Conservation (phyloP, 164 flowering plant genomes). For the Berberis vulgaris region DNA sequence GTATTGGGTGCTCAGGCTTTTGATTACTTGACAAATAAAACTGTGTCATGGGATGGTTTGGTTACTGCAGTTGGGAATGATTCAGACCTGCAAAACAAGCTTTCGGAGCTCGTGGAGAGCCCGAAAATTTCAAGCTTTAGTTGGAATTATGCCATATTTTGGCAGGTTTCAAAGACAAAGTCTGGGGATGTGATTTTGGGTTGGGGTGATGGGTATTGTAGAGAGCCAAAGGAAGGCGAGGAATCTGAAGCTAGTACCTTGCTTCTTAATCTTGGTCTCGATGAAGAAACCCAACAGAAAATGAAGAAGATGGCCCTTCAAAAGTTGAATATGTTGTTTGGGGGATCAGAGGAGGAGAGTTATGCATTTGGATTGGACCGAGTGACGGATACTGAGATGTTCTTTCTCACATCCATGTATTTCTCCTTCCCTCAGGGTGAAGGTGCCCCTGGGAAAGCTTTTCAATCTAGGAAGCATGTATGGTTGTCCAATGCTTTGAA, state of each 20-base stretch:
- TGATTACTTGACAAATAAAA: slow-evolving; percentile 55
- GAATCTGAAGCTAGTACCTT: slow-evolving; percentile 33
- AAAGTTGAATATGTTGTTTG: slow-evolving; percentile 63
- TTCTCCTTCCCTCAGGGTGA: slow-evolving; percentile 78
- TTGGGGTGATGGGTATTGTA: slow-evolving; percentile 96
- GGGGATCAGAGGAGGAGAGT: slow-evolving; percentile 77
- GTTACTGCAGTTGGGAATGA: slow-evolving; percentile 42
- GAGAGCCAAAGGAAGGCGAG: slow-evolving; percentile 78
- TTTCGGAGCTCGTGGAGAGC: slow-evolving; percentile 79
- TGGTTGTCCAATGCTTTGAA: slow-evolving; percentile 62
- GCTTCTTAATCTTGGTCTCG: slow-evolving; percentile 25
- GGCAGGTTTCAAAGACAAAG: slow-evolving; percentile 78
- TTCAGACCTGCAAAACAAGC: slow-evolving; percentile 68
- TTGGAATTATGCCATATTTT: slow-evolving; percentile 91
- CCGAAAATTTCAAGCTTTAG: slow-evolving; percentile 49
- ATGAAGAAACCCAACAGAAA: slow-evolving; percentile 68
- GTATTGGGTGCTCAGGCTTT: slow-evolving; percentile 63
- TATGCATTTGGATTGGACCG: slow-evolving; percentile 70
- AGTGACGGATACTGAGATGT: slow-evolving; percentile 90
- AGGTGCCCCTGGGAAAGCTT: slow-evolving; percentile 85
- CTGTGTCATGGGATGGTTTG: slow-evolving; percentile 42
- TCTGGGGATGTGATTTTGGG: slow-evolving; percentile 68
- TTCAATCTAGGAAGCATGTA: slow-evolving; percentile 51
- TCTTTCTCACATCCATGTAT: slow-evolving; percentile 92
- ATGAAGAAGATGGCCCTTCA: slow-evolving; percentile 80